Conservation (phyloP, 2,329 filamentous ascomycete species). For the Neonectria sp. region DNA sequence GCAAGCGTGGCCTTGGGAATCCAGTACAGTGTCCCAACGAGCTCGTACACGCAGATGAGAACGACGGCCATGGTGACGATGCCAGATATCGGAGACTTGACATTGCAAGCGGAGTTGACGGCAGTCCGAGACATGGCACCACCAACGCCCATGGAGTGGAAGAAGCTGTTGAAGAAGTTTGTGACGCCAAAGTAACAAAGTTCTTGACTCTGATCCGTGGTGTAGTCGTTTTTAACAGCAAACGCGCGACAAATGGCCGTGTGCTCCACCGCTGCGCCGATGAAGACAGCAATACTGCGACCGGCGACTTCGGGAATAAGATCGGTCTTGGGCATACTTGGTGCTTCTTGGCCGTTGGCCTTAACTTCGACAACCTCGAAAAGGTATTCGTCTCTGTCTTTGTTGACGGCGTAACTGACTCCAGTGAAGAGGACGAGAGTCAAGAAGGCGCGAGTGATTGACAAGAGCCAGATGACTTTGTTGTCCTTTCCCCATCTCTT, state of each 20-base stretch:
- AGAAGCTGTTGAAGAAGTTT: slow-evolving; percentile 76
- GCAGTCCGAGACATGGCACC: slow-evolving; percentile 78
- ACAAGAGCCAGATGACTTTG: slow-evolving; percentile 70
- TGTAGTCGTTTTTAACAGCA: slow-evolving; percentile 73
- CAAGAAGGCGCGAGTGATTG: slow-evolving; percentile 73
- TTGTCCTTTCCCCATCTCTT: slow-evolving; percentile 72
- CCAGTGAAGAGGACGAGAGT: slow-evolving; percentile 74
- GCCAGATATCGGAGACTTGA: slow-evolving; percentile 73
- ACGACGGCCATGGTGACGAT: slow-evolving; percentile 74
- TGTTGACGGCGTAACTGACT: slow-evolving; percentile 75
- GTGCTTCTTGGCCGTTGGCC: slow-evolving; percentile 67
- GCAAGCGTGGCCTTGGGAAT: slow-evolving; percentile 77
- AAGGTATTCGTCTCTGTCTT: slow-evolving; percentile 59
- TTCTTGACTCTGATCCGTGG: slow-evolving; percentile 76
- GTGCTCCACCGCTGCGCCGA: slow-evolving; percentile 74
- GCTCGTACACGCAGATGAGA: slow-evolving; percentile 72
- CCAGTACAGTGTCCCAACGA: slow-evolving; percentile 75
- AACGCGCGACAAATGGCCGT: slow-evolving; percentile 76
- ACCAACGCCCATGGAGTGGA: slow-evolving; percentile 74
- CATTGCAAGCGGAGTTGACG: slow-evolving; percentile 76
- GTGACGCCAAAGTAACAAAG: slow-evolving; percentile 74
- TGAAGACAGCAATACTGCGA: slow-evolving; percentile 72
- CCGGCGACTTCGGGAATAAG: slow-evolving; percentile 69
- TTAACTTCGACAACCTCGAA: slow-evolving; percentile 72
- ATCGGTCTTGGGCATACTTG: slow-evolving; percentile 61